A percentile compares a stretch with the other conserved stretches of the same genome.
Conservation (phyloP, 108 stramenopile genomes). For the Skeletonema costatum region DNA sequence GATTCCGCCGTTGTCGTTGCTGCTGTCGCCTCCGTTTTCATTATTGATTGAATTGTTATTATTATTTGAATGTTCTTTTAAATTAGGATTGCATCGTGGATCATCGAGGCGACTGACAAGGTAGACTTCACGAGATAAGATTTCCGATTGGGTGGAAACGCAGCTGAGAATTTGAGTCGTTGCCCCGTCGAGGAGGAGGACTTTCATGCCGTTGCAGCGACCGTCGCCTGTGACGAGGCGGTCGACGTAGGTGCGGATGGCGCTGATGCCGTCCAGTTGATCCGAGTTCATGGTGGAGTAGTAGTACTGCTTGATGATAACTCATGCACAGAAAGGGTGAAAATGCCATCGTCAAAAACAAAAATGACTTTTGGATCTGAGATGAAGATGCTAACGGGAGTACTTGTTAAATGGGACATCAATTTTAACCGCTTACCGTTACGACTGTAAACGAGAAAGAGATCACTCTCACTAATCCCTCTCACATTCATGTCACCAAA, state of each 20-base stretch:
- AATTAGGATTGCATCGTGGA: conserved; percentile 27
- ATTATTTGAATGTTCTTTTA: conserved; percentile 2
- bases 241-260: conserved; percentile 88
- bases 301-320: too few species aligned
- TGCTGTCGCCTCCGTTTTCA: conserved; percentile 8
- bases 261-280: conserved; percentile 76
- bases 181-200: conserved; percentile 87
- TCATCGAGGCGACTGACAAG: conserved; percentile 76
- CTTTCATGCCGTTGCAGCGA: conserved; percentile 91
- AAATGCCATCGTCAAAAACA: too few species aligned
- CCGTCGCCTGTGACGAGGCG: conserved; percentile 83
- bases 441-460: too few species aligned
- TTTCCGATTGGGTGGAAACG: conserved; percentile 90
- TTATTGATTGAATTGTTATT: background rate
- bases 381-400: too few species aligned
- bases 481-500: too few species aligned
- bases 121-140: conserved; percentile 85
- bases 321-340: too few species aligned
- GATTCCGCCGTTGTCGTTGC: background rate
- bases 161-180: conserved; percentile 92
- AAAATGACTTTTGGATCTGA: background rate
- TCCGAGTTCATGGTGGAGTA: background rate
- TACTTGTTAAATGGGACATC: background rate
- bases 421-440: background rate
- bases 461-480: too few species aligned